phyloP scores from a whole-genome alignment of 345 rosid genomes.

The Gossypium thurberi region DNA sequence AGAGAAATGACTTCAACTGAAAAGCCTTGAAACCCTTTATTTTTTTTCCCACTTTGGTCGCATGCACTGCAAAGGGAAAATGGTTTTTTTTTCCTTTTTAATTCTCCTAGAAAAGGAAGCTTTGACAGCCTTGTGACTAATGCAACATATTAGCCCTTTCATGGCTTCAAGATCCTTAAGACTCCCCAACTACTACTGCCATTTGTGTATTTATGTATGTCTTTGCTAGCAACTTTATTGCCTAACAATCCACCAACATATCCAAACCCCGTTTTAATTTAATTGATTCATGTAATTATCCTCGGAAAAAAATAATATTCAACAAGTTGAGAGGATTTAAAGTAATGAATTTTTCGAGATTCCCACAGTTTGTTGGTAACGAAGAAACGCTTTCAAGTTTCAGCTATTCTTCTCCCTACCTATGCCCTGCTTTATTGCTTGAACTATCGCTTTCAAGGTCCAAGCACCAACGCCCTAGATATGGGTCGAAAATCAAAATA shows the following conservation, averaged over 20 bases:
- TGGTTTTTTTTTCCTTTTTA: not conserved
- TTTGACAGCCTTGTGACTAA: conserved; percentile 3
- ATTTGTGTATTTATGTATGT: too few species aligned
- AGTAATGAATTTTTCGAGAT: too few species aligned
- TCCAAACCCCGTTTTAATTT: too few species aligned
- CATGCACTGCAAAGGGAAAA: conserved; percentile 20
- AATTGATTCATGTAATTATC: too few species aligned
- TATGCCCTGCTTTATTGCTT: conserved; percentile 7
- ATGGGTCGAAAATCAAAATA: not conserved
- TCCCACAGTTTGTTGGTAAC: too few species aligned
- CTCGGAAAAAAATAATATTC: too few species aligned
- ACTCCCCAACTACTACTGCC: conserved; percentile 7
- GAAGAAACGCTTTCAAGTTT: not conserved
- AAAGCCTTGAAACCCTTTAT: not conserved
- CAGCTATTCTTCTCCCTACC: not conserved
- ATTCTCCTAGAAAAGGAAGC: conserved; percentile 3
- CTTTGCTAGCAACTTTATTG: too few species aligned
- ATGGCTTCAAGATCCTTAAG: conserved; percentile 15
- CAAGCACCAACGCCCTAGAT: not conserved
- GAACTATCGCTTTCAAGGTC: conserved; percentile 22
- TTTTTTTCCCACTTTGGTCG: conserved; percentile 11
- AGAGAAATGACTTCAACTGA: not conserved
- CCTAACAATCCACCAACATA: too few species aligned
- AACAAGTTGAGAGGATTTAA: too few species aligned
- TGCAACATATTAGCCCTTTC: conserved; percentile 6